phyloP scores from a whole-genome alignment of 2,329 filamentous ascomycete genomes.

The Colletotrichum aenigma region DNA sequence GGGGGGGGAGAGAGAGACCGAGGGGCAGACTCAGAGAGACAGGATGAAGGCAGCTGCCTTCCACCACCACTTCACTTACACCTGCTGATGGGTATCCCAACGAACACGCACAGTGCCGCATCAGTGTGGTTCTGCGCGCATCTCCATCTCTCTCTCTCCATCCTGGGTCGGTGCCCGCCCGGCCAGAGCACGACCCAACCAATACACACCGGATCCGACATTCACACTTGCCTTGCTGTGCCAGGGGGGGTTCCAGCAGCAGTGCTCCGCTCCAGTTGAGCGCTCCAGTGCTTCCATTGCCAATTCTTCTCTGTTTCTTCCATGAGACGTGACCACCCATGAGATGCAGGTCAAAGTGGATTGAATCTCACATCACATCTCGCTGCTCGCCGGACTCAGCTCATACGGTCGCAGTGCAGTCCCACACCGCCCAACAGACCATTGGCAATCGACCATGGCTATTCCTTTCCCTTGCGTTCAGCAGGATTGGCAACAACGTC shows the following conservation, averaged over 20 bases:
- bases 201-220: neutral
- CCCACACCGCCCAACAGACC: neutral
- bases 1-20: neutral
- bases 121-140: neutral
- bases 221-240: neutral
- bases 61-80: neutral
- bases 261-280: neutral
- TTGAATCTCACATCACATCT: neutral
- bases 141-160: neutral
- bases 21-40: neutral
- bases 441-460: neutral
- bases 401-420: neutral
- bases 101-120: neutral
- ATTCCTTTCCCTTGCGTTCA: neutral
- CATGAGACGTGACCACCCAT: neutral
- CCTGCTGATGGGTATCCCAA: neutral
- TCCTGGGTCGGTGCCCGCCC: neutral
- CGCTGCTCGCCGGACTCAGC: neutral
- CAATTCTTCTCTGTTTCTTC: neutral
- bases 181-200: neutral
- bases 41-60: neutral
- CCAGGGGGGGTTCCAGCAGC: neutral
- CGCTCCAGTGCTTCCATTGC: neutral
- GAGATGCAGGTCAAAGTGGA: neutral
- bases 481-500: neutral